phyloP scores from a whole-genome alignment of 768 basidiomycete species.

The Cubamyces lactineus region DNA sequence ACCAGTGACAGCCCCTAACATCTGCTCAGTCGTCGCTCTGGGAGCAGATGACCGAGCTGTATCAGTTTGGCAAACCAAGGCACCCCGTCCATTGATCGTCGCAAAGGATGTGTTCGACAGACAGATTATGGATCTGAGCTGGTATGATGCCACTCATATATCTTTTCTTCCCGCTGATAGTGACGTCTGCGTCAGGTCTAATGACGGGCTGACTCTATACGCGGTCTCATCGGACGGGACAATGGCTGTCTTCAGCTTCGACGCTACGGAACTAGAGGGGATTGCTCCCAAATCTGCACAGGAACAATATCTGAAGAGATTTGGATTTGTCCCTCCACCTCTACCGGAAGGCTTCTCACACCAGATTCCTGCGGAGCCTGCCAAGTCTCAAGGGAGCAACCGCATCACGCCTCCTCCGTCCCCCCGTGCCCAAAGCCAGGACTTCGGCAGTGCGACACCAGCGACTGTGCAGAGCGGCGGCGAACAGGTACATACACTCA shows the following conservation, averaged over 20 bases:
- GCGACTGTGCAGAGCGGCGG: conserved; percentile 33
- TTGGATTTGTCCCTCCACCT: conserved; percentile 71
- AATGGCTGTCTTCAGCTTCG: conserved; percentile 86
- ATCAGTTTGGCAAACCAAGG: conserved; percentile 96
- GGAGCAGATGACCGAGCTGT: conserved; percentile 93
- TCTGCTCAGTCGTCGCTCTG: conserved; percentile 90
- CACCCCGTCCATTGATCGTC: conserved; percentile 88
- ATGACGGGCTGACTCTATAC: conserved; percentile 89
- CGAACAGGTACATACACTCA: conserved; percentile 71
- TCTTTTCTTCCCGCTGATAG: conserved; percentile 6
- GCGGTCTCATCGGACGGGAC: conserved; percentile 97
- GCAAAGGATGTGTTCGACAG: conserved; percentile 93
- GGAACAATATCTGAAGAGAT: conserved; percentile 79
- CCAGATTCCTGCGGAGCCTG: conserved; percentile 10
- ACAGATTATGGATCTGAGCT: conserved; percentile 94
- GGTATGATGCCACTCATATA: conserved; percentile 49
- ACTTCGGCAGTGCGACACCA: conserved; percentile 36
- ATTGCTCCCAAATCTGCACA: conserved; percentile 75
- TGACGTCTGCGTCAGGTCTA: conserved; percentile 63
- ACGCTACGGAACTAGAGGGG: conserved; percentile 77
- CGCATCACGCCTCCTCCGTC: conserved; percentile 54
- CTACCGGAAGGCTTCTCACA: conserved; percentile 76
- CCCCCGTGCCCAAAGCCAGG: conserved; percentile 37
- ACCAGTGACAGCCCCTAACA: conserved; percentile 77
- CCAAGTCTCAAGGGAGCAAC: conserved; percentile 8